A percentile compares a stretch with the other conserved stretches of the same genome.
Evolutionary conservation across 805 yeast genomes (phyloP).

Genomic region (Cyberlindnera petersonii): DNA sequence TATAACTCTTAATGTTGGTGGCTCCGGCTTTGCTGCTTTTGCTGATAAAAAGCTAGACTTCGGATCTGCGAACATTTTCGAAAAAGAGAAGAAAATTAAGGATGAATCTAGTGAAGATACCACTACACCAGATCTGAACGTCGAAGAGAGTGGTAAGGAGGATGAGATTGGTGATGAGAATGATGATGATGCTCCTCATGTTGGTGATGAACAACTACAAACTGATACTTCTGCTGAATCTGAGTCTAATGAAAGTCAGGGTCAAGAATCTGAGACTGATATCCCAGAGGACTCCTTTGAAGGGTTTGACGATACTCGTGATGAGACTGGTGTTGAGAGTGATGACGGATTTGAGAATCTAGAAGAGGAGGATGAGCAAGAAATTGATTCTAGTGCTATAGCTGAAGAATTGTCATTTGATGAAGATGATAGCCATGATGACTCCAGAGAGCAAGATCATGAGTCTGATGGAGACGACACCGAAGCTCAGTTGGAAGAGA

Average conservation of each 20-base stretch:
- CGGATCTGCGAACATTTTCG: conserved; percentile 16
- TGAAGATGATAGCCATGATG: background rate
- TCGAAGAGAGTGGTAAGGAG: background rate
- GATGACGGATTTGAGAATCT: conserved; percentile 6
- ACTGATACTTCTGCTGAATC: conserved; percentile 1
- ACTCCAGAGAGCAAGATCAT: background rate
- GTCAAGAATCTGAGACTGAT: conserved; percentile 4
- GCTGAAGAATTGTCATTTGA: background rate
- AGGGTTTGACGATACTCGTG: conserved; percentile 8
- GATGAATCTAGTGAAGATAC: too few relatives aligned
- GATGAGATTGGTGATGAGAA: background rate
- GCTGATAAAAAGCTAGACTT: conserved; percentile 12
- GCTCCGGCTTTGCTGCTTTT: conserved; percentile 19
- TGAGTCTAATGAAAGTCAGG: conserved; percentile 2
- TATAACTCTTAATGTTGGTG: conserved; percentile 1
- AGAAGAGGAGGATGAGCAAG: background rate
- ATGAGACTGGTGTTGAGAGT: conserved; percentile 1
- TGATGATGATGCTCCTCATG: conserved; percentile 3
- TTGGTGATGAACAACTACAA: conserved; percentile 3
- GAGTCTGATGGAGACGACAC: conserved; percentile 1
- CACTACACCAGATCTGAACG: background rate
- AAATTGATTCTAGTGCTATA: background rate
- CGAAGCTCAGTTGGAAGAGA: conserved; percentile 1
- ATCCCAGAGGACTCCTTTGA: conserved; percentile 1
- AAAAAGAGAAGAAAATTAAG: background rate